Evolutionary conservation across 2,329 filamentous ascomycete genomes (phyloP).

Genomic region (Colletotrichum sublineola): DNA sequence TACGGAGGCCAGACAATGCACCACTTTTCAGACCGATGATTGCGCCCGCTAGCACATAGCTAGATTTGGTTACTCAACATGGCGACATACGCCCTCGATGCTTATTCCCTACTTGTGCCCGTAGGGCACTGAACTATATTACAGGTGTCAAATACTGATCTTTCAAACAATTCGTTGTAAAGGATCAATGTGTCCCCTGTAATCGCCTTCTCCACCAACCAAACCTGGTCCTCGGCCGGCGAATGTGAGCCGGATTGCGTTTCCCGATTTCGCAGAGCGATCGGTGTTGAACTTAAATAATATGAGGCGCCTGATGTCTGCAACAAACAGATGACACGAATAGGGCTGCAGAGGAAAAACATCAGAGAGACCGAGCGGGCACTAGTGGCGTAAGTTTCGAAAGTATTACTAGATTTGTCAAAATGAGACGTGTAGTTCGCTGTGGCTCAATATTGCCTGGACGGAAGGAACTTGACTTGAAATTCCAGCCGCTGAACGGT

Average conservation of each 20-base stretch:
- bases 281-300: conserved; percentile 62
- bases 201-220: neutral
- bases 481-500: conserved; percentile 52
- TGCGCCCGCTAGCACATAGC: conserved; percentile 60
- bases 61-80: conserved; percentile 61
- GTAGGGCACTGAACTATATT: too few relatives aligned
- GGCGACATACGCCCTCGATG: conserved; percentile 43
- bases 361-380: conserved; percentile 54
- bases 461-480: conserved; percentile 53
- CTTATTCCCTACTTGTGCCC: neutral
- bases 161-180: conserved; percentile 42
- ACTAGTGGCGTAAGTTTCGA: conserved; percentile 71
- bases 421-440: conserved; percentile 52
- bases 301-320: conserved; percentile 66
- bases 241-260: conserved; percentile 41
- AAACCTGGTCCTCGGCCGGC: conserved; percentile 41
- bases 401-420: conserved; percentile 62
- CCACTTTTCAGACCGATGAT: conserved; percentile 60
- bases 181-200: conserved; percentile 40
- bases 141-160: too few relatives aligned
- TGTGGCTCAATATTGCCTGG: conserved; percentile 47
- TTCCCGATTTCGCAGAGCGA: conserved; percentile 42
- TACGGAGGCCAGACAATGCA: conserved; percentile 58
- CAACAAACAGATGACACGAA: conserved; percentile 62
- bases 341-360: conserved; percentile 62